phyloP scores from a whole-genome alignment of 2,329 filamentous ascomycete species.

The Zymoseptoria ardabiliae region DNA sequence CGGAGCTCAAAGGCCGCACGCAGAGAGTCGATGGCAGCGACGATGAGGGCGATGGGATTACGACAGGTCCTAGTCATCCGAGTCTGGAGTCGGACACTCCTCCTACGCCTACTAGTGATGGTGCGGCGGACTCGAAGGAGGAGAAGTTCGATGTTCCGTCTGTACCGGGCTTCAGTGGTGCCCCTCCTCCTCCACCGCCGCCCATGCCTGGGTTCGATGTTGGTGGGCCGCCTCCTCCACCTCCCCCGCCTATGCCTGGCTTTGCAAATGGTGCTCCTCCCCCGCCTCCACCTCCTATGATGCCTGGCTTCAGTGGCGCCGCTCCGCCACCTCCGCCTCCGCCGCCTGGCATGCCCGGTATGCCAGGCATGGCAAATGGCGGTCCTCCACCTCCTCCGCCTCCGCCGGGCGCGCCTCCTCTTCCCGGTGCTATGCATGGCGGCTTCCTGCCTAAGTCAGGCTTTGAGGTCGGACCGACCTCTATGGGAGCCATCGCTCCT shows the following conservation, averaged over 20 bases:
- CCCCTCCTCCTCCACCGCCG: constrained; percentile 35
- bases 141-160: constrained; percentile 33
- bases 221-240: constrained; percentile 37
- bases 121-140: constrained; percentile 36
- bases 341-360: constrained; percentile 42
- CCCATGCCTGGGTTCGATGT: constrained; percentile 42
- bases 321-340: constrained; percentile 42
- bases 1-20: constrained; percentile 69
- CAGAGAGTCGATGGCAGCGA: constrained; percentile 67
- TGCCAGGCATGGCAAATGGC: constrained; percentile 34
- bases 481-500: constrained; percentile 68
- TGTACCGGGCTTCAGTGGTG: constrained; percentile 41
- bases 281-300: constrained; percentile 26
- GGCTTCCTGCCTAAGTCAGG: constrained; percentile 65
- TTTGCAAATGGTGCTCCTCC: constrained; percentile 35
- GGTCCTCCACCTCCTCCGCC: constrained; percentile 53
- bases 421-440: constrained; percentile 52
- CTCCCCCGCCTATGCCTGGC: constrained; percentile 39
- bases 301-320: constrained; percentile 36
- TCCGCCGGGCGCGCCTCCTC: constrained; percentile 60
- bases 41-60: constrained; percentile 63
- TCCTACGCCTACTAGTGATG: constrained; percentile 54
- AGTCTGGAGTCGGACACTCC: constrained; percentile 66
- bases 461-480: constrained; percentile 47
- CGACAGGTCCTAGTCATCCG: constrained; percentile 67